A percentile compares a stretch with the other conserved stretches of the same genome.
Evolutionary conservation across 2,329 filamentous ascomycete species (phyloP).

Genomic region (Cercospora sesami): DNA sequence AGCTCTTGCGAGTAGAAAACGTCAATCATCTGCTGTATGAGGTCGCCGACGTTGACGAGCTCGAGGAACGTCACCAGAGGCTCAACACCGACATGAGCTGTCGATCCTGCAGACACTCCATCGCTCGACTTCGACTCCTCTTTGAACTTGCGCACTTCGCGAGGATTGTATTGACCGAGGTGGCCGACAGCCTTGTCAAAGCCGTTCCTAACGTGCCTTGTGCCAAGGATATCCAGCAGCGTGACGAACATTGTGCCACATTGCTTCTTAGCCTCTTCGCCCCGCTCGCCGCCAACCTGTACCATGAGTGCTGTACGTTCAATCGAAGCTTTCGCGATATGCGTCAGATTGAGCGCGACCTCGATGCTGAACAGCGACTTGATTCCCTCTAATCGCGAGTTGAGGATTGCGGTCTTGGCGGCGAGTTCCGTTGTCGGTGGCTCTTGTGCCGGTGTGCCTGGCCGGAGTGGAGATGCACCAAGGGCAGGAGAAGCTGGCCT

Average conservation of each 20-base stretch:
- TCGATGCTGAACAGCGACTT: constrained; percentile 95
- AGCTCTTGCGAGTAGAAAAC: constrained; percentile 98
- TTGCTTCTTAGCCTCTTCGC: constrained; percentile 80
- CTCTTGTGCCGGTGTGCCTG: constrained; percentile 51
- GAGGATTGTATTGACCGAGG: constrained; percentile 85
- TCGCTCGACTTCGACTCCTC: constrained; percentile 23
- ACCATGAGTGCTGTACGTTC: constrained; percentile 85
- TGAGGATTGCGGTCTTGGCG: constrained; percentile 97
- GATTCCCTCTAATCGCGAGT: constrained; percentile 89
- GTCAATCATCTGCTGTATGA: constrained; percentile 98
- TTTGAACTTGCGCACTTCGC: constrained; percentile 67
- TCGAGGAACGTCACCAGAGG: constrained; percentile 95
- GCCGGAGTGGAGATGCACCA: constrained; percentile 28
- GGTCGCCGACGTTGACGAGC: constrained; percentile 93
- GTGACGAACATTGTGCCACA: constrained; percentile 86
- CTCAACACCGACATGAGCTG: constrained; percentile 62
- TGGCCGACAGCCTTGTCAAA: constrained; percentile 93
- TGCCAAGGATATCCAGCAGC: constrained; percentile 79
- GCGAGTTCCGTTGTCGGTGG: constrained; percentile 87
- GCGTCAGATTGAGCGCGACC: constrained; percentile 84
- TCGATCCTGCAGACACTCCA: constrained; percentile 3
- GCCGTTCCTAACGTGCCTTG: constrained; percentile 83
- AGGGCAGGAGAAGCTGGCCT: constrained; percentile 35
- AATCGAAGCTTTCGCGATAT: constrained; percentile 81
- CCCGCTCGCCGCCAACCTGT: constrained; percentile 69